phyloP scores from a whole-genome alignment of 2,329 filamentous ascomycete species.

The Phialophora tarda region DNA sequence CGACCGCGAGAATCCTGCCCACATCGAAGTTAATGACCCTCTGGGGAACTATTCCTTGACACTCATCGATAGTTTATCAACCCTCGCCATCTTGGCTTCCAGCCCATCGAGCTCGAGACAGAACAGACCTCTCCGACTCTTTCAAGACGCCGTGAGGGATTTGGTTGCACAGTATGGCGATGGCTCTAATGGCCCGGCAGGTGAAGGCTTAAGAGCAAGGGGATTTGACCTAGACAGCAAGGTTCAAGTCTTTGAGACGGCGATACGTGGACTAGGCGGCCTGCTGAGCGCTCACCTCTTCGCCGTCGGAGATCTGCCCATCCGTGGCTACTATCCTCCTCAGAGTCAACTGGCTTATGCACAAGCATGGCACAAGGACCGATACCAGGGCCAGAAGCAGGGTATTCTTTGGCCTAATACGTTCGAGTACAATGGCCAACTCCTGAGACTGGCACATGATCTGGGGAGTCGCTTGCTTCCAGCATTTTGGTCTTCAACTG shows the following conservation, averaged over 20 bases:
- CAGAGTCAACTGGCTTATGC: conserved; percentile 47
- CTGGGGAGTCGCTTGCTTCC: conserved; percentile 82
- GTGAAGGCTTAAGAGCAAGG: conserved; percentile 72
- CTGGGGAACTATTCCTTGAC: conserved; percentile 97
- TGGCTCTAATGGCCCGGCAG: conserved; percentile 70
- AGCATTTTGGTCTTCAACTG: conserved; percentile 88
- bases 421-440: conserved; percentile 84
- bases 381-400: conserved; percentile 31
- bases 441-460: conserved; percentile 87
- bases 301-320: conserved; percentile 86
- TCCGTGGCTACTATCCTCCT: conserved; percentile 72
- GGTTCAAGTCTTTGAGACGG: conserved; percentile 97
- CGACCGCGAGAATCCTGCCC: conserved; percentile 76
- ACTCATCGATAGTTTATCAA: conserved; percentile 91
- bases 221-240: conserved; percentile 97
- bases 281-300: conserved; percentile 93
- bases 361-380: conserved; percentile 49
- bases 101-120: conserved; percentile 62
- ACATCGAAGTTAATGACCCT: conserved; percentile 91
- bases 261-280: conserved; percentile 90
- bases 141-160: conserved; percentile 77
- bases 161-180: conserved; percentile 87
- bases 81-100: conserved; percentile 88
- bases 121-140: conserved; percentile 70
- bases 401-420: conserved; percentile 74